A percentile compares a stretch with the other conserved stretches of the same genome.
These are phyloP conservation scores for Aspergillus proliferans DNA, from an alignment of 2,329 filamentous ascomycete genomes.

Conservation along the genomic window DNA sequence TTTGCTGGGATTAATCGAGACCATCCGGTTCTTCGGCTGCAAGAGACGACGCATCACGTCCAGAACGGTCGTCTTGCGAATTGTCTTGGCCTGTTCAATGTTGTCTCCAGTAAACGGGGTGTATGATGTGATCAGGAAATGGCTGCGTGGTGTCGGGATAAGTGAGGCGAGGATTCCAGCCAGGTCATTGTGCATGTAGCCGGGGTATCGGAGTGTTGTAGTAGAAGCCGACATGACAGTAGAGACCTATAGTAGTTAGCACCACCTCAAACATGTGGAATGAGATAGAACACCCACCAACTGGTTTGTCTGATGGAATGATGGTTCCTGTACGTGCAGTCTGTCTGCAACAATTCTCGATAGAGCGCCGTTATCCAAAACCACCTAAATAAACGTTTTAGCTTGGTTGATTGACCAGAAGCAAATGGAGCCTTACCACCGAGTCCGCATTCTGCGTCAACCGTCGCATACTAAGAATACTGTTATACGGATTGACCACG, in stretches of 20 bases:
- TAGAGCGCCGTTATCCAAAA: constrained; percentile 90
- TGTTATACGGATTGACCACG: constrained; percentile 98
- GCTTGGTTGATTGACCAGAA: constrained; percentile 2
- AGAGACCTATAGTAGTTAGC: constrained; percentile 53
- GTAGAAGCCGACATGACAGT: constrained; percentile 99
- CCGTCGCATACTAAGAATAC: constrained; percentile 80
- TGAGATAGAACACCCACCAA: constrained; percentile 50
- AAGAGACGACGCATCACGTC: constrained; percentile 94
- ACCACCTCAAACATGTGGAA: constrained; percentile 6
- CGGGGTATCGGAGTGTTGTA: constrained; percentile 90
- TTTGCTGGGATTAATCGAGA: constrained; percentile 89
- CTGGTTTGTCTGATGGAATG: constrained; percentile 96
- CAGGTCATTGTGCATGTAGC: constrained; percentile 99
- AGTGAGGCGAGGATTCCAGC: constrained; percentile 93
- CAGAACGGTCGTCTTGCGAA: constrained; percentile 94
- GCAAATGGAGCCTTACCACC: constrained; percentile 51
- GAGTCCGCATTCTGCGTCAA: constrained; percentile 95
- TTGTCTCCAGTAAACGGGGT: constrained; percentile 96
- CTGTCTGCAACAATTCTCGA: constrained; percentile 91
- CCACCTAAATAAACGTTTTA: constrained; percentile 49
- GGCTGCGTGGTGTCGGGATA: constrained; percentile 91
- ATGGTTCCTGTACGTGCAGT: constrained; percentile 89
- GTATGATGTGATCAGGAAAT: constrained; percentile 98
- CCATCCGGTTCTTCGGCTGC: constrained; percentile 99
- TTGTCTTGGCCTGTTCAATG: constrained; percentile 93